These are phyloP conservation scores for Moringa oleifera DNA, from an alignment of 345 rosid genomes.

Conservation along the genomic window DNA sequence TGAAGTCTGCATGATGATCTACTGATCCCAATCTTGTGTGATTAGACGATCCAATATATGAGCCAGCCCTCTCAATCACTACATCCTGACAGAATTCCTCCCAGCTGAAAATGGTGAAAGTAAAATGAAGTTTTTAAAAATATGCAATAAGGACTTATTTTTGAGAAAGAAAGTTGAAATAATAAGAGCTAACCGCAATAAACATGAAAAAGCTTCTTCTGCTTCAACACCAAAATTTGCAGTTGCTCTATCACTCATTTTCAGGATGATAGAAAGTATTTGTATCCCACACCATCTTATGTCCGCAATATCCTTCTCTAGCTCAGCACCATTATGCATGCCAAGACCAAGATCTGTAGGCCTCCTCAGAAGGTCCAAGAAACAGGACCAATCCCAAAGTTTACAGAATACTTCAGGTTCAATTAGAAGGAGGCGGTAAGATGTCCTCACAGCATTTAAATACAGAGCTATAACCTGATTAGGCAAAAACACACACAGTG, in stretches of 20 bases:
- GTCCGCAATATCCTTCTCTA: slow-evolving; percentile 36
- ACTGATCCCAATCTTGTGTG: slow-evolving; percentile 19
- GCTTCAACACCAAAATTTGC: slow-evolving; percentile 37
- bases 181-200: slow-evolving; percentile 57
- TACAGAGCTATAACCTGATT: slow-evolving; percentile 40
- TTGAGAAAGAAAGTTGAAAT: slow-evolving; percentile 1
- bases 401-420: slow-evolving; percentile 58
- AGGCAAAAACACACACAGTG: slow-evolving; percentile 2
- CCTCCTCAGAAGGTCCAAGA: slow-evolving; percentile 52
- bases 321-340: slow-evolving; percentile 14
- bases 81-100: slow-evolving; percentile 77
- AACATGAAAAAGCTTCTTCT: slow-evolving; percentile 57
- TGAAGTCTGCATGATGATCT: slow-evolving; percentile 19
- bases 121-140: slow-evolving; percentile 13
- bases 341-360: slow-evolving; percentile 14
- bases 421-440: slow-evolving; percentile 57
- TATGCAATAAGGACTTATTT: not conserved
- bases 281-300: slow-evolving; percentile 68
- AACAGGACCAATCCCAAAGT: slow-evolving; percentile 91
- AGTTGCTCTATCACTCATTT: slow-evolving; percentile 44
- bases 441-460: slow-evolving; percentile 45
- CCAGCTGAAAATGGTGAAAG: slow-evolving; percentile 56
- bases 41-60: slow-evolving; percentile 39
- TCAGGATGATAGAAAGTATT: slow-evolving; percentile 44
- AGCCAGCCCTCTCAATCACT: slow-evolving; percentile 66